Base-by-base conservation (phyloP, 148 eudicot species). In the Hydrangea macrophylla region DNA sequence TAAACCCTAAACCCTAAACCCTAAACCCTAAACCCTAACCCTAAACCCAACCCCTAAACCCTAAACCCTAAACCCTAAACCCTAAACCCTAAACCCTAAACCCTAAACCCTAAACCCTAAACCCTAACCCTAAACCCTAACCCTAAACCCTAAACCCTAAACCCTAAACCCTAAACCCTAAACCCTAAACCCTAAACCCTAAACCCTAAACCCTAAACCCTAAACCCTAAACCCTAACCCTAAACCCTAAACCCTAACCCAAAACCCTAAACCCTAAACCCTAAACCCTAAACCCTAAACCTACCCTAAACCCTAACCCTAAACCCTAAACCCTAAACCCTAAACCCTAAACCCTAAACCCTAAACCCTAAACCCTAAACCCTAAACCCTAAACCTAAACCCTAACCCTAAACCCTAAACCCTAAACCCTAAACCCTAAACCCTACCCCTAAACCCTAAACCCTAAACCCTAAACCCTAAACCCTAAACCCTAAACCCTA, bases 191-290 rank as follows among this genome's bases (percentile, higher is more conserved):
- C 67, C 67, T 63, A 63, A 63, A 63, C 67, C 67, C 67, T 63
- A 63, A 63, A 63, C 67, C 67, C 67, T 63, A 63, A 63, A 63
- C 67, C 67, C 67, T 63, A 63, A 63, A 63, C 67, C 67, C 67
- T 63, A 63, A 60, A 63, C 67, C 67, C 67, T 63, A 63, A 63
- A 36, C 67, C 67, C 51, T 36, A 63, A 35, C n/a, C n/a, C n/a
- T n/a, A n/a, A n/a, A n/a, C n/a, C n/a, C n/a, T n/a, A n/a, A n/a
- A n/a, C 51, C 67, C 67, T 40, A n/a, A n/a, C n/a, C n/a, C n/a
- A n/a, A 39, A 63, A 63, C 51, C 67, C 67, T 40, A 39, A 63
- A 63, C 51, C 67, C 50, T 40, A 39, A 63, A 63, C 51, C 67
- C 67, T 40, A 39, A 63, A n/a, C n/a, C n/a, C n/a, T n/a, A n/a